These are phyloP conservation scores for Cercophora scortea DNA, from an alignment of 495 filamentous ascomycete species.

Conservation along the genomic window DNA sequence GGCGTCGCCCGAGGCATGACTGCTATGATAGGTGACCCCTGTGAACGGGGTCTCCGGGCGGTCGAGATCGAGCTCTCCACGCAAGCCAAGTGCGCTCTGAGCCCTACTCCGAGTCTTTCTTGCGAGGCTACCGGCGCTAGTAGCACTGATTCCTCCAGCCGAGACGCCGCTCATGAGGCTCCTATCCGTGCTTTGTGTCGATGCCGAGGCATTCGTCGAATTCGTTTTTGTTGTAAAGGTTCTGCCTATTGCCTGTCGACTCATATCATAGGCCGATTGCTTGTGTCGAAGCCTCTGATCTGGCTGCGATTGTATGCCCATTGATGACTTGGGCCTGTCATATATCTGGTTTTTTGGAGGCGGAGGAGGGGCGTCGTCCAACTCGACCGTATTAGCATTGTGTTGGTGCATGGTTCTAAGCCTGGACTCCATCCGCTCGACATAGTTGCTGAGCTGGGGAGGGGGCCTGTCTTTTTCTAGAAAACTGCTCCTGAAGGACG, in stretches of 20 bases:
- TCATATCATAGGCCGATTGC: conserved; percentile 80
- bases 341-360: conserved; percentile 50
- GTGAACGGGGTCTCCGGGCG: conserved; percentile 67
- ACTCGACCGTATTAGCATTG: conserved; percentile 35
- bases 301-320: conserved; percentile 23
- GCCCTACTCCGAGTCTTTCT: conserved; percentile 53
- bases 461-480: conserved; percentile 47
- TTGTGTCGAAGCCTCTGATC: conserved; percentile 43
- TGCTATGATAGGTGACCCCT: conserved; percentile 76
- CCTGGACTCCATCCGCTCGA: conserved; percentile 79
- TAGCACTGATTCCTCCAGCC: conserved; percentile 85
- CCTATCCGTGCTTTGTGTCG: conserved; percentile 65
- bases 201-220: conserved; percentile 63
- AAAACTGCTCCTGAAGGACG: conserved; percentile 26
- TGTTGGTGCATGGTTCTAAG: conserved; percentile 63
- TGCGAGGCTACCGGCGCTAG: conserved; percentile 87
- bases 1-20: conserved; percentile 59
- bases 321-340: conserved; percentile 43
- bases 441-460: conserved; percentile 73
- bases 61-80: conserved; percentile 35
- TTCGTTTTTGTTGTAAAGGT: conserved; percentile 84
- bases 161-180: conserved; percentile 92
- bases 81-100: conserved; percentile 45
- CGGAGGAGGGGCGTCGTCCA: conserved; percentile 50
- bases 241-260: conserved; percentile 58